Base-by-base conservation (phyloP, 192 early-diverging fungal species). In the Coemansia sp. region DNA sequence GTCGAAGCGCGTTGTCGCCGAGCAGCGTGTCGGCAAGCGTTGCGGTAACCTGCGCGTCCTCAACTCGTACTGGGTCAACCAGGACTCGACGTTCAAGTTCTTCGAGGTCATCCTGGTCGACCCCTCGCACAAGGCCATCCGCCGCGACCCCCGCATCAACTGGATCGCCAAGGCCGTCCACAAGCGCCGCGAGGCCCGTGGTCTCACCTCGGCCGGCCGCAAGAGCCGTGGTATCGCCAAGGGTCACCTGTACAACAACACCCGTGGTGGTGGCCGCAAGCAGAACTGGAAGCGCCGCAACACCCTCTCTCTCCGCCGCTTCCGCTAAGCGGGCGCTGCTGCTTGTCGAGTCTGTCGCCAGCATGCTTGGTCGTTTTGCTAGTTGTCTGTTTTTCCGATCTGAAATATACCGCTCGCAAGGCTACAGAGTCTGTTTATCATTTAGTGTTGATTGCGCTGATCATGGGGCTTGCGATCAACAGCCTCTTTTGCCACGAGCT, bases 31-130 rank as follows among this genome's bases (percentile, higher is more conserved):
- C 65, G 97, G 95, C 73, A 91, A 93, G 84, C 94, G 89, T 85
- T 99, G 97, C 88, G 88, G 86, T 67, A 98, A 98, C 90, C 87
- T 99, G 83, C 94, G 97, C 70, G 96, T 99, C 62, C 87, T 99
- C 65, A 99, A 97, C 94, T 96, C 94, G 60, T 99, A 99, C 93
- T 99, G 97, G 97, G 91, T 99, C 65, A 99, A 99, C 92, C 90
- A 95, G 89, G 97, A 98, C 86, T 86, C 97, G 60, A 95, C 95
- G 79, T 99, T 93, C 94, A 99, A 99, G 90, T 99, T 92, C 91
- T 98, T 86, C 86, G 97, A 99, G 86, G 94, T 99, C 77, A 98
- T 99, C 84, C 90, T 95, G 62, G 96, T 98, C 68, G 97, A 99
- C 85, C 96, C 96, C 67, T 76, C 83, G 66, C 97, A 99, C 94